A percentile compares a stretch with the other conserved stretches of the same genome.
Conservation (phyloP, 2,329 filamentous ascomycete species). For the Neospermospora avenae region DNA sequence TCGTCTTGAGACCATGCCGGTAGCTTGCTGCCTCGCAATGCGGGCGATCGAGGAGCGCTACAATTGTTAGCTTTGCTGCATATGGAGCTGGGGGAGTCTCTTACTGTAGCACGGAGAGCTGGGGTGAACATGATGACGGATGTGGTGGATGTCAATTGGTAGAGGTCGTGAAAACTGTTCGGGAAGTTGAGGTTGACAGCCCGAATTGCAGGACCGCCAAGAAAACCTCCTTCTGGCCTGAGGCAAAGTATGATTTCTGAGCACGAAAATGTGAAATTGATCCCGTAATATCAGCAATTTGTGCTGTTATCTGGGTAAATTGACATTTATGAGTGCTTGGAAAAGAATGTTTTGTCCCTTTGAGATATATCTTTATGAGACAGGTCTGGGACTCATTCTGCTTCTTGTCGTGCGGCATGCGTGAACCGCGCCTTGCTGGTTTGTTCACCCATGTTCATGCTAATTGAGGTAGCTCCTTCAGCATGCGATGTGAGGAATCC, state of each 20-base stretch:
- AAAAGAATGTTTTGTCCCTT: too few species aligned
- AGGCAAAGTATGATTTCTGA: background rate
- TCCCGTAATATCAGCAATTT: too few species aligned
- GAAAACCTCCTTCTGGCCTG: background rate
- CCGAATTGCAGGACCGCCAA: background rate
- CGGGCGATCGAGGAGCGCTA: conserved; percentile 37
- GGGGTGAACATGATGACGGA: conserved; percentile 36
- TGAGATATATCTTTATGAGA: too few species aligned
- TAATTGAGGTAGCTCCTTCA: too few species aligned
- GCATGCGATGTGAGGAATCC: too few species aligned
- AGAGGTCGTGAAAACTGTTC: conserved; percentile 18
- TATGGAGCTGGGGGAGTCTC: conserved; percentile 20
- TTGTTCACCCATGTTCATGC: too few species aligned
- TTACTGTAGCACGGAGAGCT: conserved; percentile 37
- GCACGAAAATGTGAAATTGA: background rate
- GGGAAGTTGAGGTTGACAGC: conserved; percentile 1
- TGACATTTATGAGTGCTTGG: too few species aligned
- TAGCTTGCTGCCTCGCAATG: conserved; percentile 33
- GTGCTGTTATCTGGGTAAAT: too few species aligned
- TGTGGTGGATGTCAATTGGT: conserved; percentile 33
- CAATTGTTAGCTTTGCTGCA: conserved; percentile 21
- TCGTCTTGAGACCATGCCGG: conserved; percentile 31
- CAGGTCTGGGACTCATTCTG: too few species aligned
- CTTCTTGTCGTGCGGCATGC: too few species aligned
- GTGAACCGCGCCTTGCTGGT: too few species aligned